These are phyloP conservation scores for Mortierella antarctica DNA, from an alignment of 192 early-diverging fungal species.

Conservation along the genomic window DNA sequence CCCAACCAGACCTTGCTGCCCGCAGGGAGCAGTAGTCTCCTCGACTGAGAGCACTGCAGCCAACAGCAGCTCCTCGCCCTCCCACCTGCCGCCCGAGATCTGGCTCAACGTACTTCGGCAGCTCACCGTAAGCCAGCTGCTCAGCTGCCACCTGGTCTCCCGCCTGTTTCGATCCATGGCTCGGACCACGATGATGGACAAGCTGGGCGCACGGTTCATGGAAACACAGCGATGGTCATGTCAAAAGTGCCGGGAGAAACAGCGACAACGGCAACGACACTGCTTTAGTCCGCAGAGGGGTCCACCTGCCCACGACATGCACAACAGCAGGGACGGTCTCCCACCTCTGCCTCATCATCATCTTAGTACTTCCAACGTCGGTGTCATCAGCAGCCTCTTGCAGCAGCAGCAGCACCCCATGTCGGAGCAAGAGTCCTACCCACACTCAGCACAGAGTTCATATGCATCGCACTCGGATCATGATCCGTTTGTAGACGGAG, in stretches of 20 bases:
- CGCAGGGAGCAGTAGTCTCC: background rate
- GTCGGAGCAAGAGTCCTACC: background rate
- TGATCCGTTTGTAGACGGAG: too few relatives aligned
- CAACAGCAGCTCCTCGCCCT: background rate
- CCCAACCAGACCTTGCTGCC: too few relatives aligned
- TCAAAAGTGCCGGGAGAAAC: background rate
- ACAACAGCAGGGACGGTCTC: conserved; percentile 3
- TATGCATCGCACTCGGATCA: background rate
- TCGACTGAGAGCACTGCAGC: background rate
- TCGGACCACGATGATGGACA: conserved; percentile 24
- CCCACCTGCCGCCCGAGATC: conserved; percentile 23
- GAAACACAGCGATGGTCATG: conserved; percentile 1
- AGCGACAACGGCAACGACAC: background rate
- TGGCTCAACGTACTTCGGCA: conserved; percentile 9
- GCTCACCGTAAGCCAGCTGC: conserved; percentile 13
- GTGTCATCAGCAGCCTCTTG: background rate
- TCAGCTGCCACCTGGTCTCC: conserved; percentile 34
- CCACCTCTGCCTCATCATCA: conserved; percentile 24
- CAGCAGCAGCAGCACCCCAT: background rate
- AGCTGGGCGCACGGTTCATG: conserved; percentile 8
- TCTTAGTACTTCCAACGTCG: background rate
- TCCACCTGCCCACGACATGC: background rate
- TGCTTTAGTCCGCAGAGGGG: background rate
- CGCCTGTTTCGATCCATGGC: conserved; percentile 16
- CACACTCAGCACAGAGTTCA: background rate